phyloP scores from a whole-genome alignment of 345 rosid species.

The Tarenaya hassleriana region DNA sequence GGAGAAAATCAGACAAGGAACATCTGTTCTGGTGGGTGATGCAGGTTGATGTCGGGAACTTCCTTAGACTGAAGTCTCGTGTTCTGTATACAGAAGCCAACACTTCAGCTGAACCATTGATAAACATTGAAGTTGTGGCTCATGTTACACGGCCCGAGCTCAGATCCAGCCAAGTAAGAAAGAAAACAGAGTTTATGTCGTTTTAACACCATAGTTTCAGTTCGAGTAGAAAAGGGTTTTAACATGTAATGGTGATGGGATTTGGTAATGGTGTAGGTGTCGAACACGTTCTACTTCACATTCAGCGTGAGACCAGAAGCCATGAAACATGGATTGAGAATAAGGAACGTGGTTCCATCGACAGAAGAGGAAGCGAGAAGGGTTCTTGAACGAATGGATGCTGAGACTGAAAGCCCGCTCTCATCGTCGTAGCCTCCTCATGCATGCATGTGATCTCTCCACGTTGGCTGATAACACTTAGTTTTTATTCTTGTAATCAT shows the following conservation, averaged over 20 bases:
- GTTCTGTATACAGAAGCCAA: conserved; percentile 63
- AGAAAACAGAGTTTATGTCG: not conserved
- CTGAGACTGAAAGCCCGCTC: conserved; percentile 48
- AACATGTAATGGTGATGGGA: conserved; percentile 9
- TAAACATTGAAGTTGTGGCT: conserved; percentile 75
- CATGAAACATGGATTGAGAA: conserved; percentile 52
- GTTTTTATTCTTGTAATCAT: conserved; percentile 16
- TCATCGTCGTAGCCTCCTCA: conserved; percentile 12
- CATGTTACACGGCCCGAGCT: conserved; percentile 73
- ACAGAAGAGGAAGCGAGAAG: conserved; percentile 81
- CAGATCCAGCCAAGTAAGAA: conserved; percentile 64
- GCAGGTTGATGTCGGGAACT: conserved; percentile 83
- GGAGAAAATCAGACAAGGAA: not conserved
- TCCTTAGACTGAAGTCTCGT: conserved; percentile 80
- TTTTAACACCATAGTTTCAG: not conserved
- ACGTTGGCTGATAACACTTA: conserved; percentile 6
- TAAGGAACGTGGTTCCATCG: conserved; percentile 81
- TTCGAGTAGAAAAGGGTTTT: not conserved
- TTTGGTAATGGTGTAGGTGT: conserved; percentile 66
- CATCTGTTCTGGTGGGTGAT: conserved; percentile 14
- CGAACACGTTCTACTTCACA: conserved; percentile 83
- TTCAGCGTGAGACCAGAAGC: conserved; percentile 72
- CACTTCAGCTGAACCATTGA: conserved; percentile 46
- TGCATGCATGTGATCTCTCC: conserved; percentile 11
- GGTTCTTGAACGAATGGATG: conserved; percentile 78